Conservation (phyloP, 345 rosid species). For the Angophora floribunda region DNA sequence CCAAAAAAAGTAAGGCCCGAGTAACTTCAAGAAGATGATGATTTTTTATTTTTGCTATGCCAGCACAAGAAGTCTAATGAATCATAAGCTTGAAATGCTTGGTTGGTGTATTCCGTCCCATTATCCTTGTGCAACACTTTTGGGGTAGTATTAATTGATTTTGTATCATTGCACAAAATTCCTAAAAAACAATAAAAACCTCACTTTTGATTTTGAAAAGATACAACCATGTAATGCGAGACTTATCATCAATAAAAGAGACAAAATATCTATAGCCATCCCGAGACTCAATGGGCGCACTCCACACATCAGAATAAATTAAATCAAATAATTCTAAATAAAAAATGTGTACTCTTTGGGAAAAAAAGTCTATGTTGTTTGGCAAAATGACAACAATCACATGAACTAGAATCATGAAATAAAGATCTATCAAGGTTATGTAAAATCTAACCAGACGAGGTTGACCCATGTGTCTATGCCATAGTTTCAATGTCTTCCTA, state of each 20-base stretch:
- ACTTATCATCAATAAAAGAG: neutral
- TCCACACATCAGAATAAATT: neutral
- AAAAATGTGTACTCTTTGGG: neutral
- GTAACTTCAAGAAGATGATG: neutral
- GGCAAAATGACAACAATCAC: neutral
- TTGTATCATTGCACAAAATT: neutral
- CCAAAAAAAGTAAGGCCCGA: accelerated
- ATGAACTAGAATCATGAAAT: neutral
- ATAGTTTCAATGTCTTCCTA: neutral
- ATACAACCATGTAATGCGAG: neutral
- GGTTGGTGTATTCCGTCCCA: neutral
- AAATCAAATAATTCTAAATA: neutral
- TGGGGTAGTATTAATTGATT: neutral
- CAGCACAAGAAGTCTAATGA: neutral
- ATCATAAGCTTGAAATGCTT: neutral
- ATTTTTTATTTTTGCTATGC: neutral
- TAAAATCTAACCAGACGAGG: no score
- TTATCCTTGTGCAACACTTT: neutral
- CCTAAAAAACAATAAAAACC: neutral
- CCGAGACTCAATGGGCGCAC: neutral
- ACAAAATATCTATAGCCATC: neutral
- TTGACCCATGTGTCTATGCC: neutral
- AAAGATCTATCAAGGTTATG: neutral
- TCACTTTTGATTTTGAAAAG: neutral
- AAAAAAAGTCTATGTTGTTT: neutral